Evolutionary conservation across 176 grass and related monocot genomes (phyloP).

Genomic region (Lolium perenne): DNA sequence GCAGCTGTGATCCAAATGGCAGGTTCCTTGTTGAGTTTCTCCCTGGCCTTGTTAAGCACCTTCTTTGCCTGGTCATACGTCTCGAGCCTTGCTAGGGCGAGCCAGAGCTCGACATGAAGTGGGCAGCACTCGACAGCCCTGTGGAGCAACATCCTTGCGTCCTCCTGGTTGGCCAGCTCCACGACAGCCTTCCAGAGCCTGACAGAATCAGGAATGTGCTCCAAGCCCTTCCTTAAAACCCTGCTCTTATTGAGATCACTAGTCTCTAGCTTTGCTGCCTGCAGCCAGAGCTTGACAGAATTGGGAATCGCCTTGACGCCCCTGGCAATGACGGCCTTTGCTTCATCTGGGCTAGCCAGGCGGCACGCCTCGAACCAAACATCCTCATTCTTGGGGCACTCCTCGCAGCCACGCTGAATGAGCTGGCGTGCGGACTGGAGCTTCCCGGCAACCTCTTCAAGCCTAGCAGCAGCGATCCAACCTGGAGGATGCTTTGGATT

Average conservation of each 20-base stretch:
- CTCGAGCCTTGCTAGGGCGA: constrained; percentile 92
- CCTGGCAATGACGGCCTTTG: constrained; percentile 88
- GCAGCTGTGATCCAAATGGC: constrained; percentile 98
- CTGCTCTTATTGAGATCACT: constrained; percentile 73
- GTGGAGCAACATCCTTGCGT: constrained; percentile 84
- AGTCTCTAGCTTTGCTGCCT: constrained; percentile 76
- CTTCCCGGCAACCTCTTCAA: constrained; percentile 91
- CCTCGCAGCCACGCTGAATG: constrained; percentile 88
- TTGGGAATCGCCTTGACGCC: constrained; percentile 91
- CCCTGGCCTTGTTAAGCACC: constrained; percentile 89
- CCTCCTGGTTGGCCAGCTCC: constrained; percentile 85
- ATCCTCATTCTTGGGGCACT: constrained; percentile 95
- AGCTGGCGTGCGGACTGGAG: constrained; percentile 77
- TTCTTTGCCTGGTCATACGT: constrained; percentile 95
- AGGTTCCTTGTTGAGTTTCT: constrained; percentile 82
- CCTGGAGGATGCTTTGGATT: constrained; percentile 94
- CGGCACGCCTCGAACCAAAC: constrained; percentile 91
- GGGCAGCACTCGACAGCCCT: constrained; percentile 91
- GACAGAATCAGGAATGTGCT: constrained; percentile 91
- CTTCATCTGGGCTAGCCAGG: constrained; percentile 83
- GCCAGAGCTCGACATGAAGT: constrained; percentile 88
- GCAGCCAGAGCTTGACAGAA: constrained; percentile 92
- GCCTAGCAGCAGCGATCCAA: constrained; percentile 94
- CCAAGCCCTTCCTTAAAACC: constrained; percentile 83
- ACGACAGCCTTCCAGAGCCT: constrained; percentile 93